A percentile compares a stretch with the other conserved stretches of the same genome.
Evolutionary conservation across 1,139 yeast genomes (phyloP).

Genomic region (Zygosaccharomyces sapae): DNA sequence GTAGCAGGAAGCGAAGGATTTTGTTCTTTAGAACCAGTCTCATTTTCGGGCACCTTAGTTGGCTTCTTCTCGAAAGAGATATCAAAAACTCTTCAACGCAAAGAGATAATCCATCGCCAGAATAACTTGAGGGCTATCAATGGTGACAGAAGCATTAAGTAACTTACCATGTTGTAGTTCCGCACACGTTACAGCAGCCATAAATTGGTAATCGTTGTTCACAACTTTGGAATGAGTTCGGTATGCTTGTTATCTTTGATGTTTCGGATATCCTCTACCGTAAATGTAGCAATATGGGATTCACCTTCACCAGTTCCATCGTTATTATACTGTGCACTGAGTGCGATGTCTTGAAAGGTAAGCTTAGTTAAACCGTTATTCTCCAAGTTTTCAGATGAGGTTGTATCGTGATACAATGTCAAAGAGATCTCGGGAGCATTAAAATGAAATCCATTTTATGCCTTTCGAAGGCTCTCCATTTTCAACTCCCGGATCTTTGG

Average conservation of each 20-base stretch:
- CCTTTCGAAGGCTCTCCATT: conserved; percentile 32
- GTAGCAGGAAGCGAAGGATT: background rate
- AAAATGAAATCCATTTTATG: conserved; percentile 50
- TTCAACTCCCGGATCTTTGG: conserved; percentile 17
- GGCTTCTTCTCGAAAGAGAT: conserved; percentile 34
- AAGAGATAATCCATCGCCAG: conserved; percentile 82
- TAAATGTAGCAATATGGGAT: conserved; percentile 65
- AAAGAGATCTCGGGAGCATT: conserved; percentile 60
- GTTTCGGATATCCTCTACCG: conserved; percentile 68
- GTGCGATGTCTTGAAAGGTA: conserved; percentile 57
- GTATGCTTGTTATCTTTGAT: conserved; percentile 64
- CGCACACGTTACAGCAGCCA: conserved; percentile 49
- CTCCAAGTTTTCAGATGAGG: conserved; percentile 38
- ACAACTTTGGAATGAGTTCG: conserved; percentile 72
- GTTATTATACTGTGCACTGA: conserved; percentile 48
- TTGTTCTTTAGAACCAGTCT: conserved; percentile 13
- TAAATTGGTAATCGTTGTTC: conserved; percentile 67
- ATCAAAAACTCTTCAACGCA: conserved; percentile 64
- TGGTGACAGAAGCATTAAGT: conserved; percentile 54
- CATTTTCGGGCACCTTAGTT: conserved; percentile 8
- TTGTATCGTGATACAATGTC: conserved; percentile 59
- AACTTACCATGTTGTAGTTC: conserved; percentile 43
- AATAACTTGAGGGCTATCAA: conserved; percentile 77
- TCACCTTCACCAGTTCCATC: conserved; percentile 58
- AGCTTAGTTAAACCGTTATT: conserved; percentile 55